Conservation (phyloP, 176 grass and related monocot genomes). For the Carex myosuroides region DNA sequence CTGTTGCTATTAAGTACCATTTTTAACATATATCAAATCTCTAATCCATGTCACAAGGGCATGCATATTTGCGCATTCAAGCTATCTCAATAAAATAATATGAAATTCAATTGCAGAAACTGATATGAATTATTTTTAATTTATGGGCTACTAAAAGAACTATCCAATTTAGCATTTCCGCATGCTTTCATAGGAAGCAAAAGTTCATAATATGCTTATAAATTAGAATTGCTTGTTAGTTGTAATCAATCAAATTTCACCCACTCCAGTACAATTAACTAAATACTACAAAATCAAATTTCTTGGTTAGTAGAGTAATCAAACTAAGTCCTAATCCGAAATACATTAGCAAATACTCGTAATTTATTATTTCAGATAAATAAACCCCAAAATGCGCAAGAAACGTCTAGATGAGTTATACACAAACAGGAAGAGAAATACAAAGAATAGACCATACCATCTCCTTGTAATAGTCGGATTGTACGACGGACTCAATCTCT, state of each 20-base stretch:
- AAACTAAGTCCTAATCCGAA: not conserved
- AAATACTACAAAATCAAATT: not conserved
- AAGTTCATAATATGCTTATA: not conserved
- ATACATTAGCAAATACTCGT: not conserved
- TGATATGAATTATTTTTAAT: not conserved
- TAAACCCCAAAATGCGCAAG: not conserved
- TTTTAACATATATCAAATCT: not conserved
- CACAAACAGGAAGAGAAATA: not conserved
- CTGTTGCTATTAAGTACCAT: not conserved
- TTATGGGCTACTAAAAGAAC: not conserved
- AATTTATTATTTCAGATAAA: not conserved
- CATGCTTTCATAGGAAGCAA: not conserved
- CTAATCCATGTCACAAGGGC: not conserved
- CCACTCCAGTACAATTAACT: not conserved
- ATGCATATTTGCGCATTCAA: not conserved
- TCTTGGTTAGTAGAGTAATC: not conserved
- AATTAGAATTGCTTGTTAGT: not conserved
- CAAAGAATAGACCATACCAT: not conserved
- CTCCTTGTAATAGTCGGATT: constrained; percentile 23
- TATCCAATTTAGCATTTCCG: not conserved
- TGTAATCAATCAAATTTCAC: not conserved
- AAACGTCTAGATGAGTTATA: not conserved
- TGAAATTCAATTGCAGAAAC: not conserved
- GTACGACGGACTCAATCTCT: constrained; percentile 25
- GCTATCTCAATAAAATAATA: not conserved